A percentile compares a stretch with the other conserved stretches of the same genome.
Conservation (phyloP, 306 rosid genomes). For the Quercus berberidifolia region DNA sequence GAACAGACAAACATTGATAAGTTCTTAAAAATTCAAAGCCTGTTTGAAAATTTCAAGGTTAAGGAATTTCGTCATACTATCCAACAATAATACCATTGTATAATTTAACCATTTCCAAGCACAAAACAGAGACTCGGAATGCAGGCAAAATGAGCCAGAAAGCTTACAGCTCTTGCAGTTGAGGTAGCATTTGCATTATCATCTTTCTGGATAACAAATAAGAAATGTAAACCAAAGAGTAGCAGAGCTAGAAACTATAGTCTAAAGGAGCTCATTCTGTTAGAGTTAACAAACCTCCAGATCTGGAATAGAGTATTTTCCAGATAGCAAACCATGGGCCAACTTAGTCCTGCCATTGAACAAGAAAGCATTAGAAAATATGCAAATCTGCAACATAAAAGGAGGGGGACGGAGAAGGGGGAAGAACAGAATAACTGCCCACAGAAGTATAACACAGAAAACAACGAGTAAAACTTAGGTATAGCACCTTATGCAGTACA, state of each 20-base stretch:
- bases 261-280: neutral
- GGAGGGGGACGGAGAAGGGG: neutral
- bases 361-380: slow-evolving; percentile 14
- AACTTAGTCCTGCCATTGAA: slow-evolving; percentile 62
- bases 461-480: too few species aligned
- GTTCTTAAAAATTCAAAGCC: slow-evolving; percentile 1
- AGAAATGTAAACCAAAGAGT: slow-evolving; percentile 3
- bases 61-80: neutral
- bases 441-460: neutral
- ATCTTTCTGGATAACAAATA: slow-evolving; percentile 48
- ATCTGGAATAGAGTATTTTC: slow-evolving; percentile 74
- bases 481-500: too few species aligned
- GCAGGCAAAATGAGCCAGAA: slow-evolving; percentile 13
- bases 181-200: slow-evolving; percentile 39
- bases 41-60: slow-evolving; percentile 5
- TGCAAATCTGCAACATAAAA: neutral
- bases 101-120: neutral
- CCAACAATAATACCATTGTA: neutral
- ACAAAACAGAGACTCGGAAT: neutral
- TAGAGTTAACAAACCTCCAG: slow-evolving; percentile 41
- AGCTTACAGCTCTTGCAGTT: slow-evolving; percentile 58
- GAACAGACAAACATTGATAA: neutral
- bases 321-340: slow-evolving; percentile 82
- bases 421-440: neutral
- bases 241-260: slow-evolving; percentile 9